Percentiles rank a stretch among this genome's conserved stretches.
Conservation (phyloP, 2,329 filamentous ascomycete genomes). For the Magnaporthiopsis poae region DNA sequence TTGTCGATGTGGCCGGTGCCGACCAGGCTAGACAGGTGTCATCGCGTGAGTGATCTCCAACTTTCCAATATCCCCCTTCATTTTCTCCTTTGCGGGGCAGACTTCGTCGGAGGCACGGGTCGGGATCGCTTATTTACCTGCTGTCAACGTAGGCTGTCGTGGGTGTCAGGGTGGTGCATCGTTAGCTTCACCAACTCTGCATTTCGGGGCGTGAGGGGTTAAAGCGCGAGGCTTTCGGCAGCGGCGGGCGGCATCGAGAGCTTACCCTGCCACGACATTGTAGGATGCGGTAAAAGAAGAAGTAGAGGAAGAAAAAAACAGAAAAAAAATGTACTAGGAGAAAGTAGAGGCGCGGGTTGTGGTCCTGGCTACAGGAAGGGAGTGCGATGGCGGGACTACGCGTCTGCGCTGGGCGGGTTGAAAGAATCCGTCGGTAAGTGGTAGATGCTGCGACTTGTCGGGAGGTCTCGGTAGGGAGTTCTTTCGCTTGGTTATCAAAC, state of each 20-base stretch:
- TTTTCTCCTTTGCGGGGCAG: not conserved
- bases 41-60: not conserved
- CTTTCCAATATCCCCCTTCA: slow-evolving; percentile 6
- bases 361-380: not conserved
- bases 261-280: slow-evolving; percentile 69
- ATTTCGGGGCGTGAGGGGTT: not conserved
- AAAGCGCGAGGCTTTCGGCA: slow-evolving; percentile 11
- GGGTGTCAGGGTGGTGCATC: slow-evolving; percentile 9
- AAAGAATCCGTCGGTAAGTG: not conserved
- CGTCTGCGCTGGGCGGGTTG: not conserved
- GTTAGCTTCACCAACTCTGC: slow-evolving; percentile 20
- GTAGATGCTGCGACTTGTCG: not conserved
- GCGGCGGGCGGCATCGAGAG: slow-evolving; percentile 15
- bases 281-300: slow-evolving; percentile 19
- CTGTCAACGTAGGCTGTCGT: slow-evolving; percentile 40
- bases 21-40: slow-evolving; percentile 54
- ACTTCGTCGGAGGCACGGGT: not conserved
- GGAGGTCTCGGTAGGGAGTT: not conserved
- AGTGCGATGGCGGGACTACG: not conserved
- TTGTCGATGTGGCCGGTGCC: slow-evolving; percentile 71
- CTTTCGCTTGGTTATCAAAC: not conserved
- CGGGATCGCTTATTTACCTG: slow-evolving; percentile 28
- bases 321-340: not conserved
- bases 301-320: not conserved
- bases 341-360: not conserved